phyloP scores from a whole-genome alignment of 2,329 filamentous ascomycete species.

The Paecilomyces fulvus region DNA sequence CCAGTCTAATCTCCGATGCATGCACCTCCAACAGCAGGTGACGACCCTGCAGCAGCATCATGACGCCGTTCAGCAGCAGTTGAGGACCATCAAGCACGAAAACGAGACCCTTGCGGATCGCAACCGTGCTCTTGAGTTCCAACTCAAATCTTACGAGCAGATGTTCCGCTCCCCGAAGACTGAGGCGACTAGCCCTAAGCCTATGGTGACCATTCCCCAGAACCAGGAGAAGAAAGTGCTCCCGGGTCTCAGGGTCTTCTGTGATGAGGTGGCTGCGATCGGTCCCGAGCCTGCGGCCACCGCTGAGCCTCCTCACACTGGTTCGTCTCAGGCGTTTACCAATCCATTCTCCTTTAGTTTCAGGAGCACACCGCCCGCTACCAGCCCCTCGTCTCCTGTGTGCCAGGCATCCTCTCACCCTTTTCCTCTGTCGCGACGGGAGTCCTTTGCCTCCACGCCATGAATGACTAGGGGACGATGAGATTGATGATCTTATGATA shows the following conservation, averaged over 20 bases:
- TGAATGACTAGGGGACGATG: constrained; percentile 1
- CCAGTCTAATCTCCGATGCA: constrained; percentile 30
- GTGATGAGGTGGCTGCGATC: constrained; percentile 22
- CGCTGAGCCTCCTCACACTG: constrained; percentile 15
- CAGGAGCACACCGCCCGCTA: constrained; percentile 24
- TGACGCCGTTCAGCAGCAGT: constrained; percentile 24
- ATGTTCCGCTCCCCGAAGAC: constrained; percentile 30
- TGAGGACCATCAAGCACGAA: constrained; percentile 26
- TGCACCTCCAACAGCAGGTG: constrained; percentile 30
- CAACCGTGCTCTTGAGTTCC: constrained; percentile 28
- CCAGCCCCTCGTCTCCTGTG: constrained; percentile 27
- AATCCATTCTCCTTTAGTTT: constrained; percentile 15
- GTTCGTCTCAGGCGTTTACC: constrained; percentile 20
- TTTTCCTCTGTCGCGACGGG: constrained; percentile 18
- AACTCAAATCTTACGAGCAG: constrained; percentile 30
- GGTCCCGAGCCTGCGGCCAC: constrained; percentile 14
- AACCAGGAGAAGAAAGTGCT: constrained; percentile 25
- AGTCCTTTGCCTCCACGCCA: constrained; percentile 19
- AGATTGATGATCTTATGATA: neutral
- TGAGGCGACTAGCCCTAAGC: constrained; percentile 19
- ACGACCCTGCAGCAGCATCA: constrained; percentile 29
- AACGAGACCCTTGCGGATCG: constrained; percentile 26
- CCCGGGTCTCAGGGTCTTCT: constrained; percentile 28
- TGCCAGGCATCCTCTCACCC: constrained; percentile 21
- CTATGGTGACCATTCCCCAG: constrained; percentile 18